These are phyloP conservation scores for Stylosanthes scabra DNA, from an alignment of 331 rosid genomes.

Conservation along the genomic window DNA sequence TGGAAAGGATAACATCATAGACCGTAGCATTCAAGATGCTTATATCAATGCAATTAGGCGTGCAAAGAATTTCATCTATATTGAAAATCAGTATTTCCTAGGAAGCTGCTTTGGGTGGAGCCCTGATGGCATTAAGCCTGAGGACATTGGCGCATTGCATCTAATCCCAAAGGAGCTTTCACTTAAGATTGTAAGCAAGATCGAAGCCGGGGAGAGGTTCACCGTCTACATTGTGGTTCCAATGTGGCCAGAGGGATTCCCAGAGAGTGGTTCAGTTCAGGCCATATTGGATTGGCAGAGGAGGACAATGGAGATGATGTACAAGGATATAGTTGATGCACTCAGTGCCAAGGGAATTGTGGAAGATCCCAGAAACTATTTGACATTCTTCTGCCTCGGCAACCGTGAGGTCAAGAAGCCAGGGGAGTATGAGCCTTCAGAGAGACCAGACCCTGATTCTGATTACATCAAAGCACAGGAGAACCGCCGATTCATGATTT, in stretches of 20 bases:
- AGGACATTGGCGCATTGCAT: constrained; percentile 80
- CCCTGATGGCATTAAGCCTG: constrained; percentile 68
- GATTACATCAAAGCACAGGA: constrained; percentile 70
- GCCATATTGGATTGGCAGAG: constrained; percentile 97
- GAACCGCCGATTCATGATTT: constrained; percentile 87
- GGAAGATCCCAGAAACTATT: constrained; percentile 79
- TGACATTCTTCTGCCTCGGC: constrained; percentile 91
- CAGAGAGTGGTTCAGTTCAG: constrained; percentile 87
- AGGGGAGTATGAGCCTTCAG: constrained; percentile 77
- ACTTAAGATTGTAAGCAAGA: constrained; percentile 79
- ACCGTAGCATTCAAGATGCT: constrained; percentile 92
- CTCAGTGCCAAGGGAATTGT: constrained; percentile 59
- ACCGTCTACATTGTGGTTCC: constrained; percentile 84
- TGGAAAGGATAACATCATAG: constrained; percentile 90
- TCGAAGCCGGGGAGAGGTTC: constrained; percentile 86
- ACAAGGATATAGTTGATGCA: constrained; percentile 61
- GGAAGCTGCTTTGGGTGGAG: constrained; percentile 88
- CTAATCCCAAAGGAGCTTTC: constrained; percentile 92
- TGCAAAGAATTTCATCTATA: constrained; percentile 89
- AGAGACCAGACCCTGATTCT: constrained; percentile 67
- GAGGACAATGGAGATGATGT: constrained; percentile 96
- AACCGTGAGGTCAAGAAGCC: constrained; percentile 69
- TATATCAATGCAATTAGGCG: constrained; percentile 91
- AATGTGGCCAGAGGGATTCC: constrained; percentile 97
- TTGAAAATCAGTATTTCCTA: constrained; percentile 93